Base-by-base conservation (phyloP, 2,329 filamentous ascomycete genomes). In the Colletotrichum shisoi region DNA sequence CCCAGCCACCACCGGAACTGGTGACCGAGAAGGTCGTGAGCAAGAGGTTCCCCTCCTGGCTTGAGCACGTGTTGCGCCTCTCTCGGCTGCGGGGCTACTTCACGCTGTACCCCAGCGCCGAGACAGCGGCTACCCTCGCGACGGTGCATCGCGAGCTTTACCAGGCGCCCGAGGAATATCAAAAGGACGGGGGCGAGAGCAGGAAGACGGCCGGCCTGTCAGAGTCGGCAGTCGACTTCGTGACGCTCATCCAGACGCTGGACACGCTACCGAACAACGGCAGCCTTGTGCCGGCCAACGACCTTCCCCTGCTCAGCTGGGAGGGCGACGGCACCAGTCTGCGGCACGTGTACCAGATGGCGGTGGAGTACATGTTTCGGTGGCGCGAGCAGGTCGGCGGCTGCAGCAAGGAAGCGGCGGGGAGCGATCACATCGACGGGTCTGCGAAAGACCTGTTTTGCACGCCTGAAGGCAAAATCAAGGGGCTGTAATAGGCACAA, bases 131-230 rank as follows among this genome's bases (percentile, higher is more conserved):
- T 24, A 81, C 86, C 4, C 79, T 96, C 13, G 87, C 88, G n/a
- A 91, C 88, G 0, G 80, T 94, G 0, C 94, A 97, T 76, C 87
- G 85, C 67, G 94, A 97, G 71, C 79, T 96, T 5, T 88, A 87
- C 67, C 85, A 87, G 45, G 74, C 83, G 1, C 93, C 93, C 0
- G 93, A 97, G 76, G 94, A 89, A 72, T 88, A 86, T 68, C 72
- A 77, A 53, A 60, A 59, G 19, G 73, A 74, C 9, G 72, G 72
- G 1, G 72, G 72, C 15, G 71, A 70, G 13, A 49, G 51, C 15
- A 62, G 17, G 56, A 70, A 37, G 70, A 72, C 13, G 69, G 73
- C 11, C 72, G 76, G n/a, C 72, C 70, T 44, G 67, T 71, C 59
- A 71, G 74, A 46, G 34, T 37, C 70, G 70, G 40, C 57, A 70